Evolutionary conservation across 441 rosid species (phyloP).

Genomic region (Geranium incanum): DNA sequence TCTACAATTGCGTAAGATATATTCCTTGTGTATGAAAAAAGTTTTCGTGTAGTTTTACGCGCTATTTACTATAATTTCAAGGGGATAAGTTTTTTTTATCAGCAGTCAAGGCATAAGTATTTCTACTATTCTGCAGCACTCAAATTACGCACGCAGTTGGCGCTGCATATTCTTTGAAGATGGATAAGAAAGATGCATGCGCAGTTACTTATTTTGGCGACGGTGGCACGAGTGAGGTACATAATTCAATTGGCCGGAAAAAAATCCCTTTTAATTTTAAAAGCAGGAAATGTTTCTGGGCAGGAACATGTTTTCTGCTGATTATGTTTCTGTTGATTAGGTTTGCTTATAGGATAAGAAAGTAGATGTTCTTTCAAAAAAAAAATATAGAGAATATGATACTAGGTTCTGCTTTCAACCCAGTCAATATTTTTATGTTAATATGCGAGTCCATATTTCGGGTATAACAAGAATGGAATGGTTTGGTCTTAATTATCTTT

Average conservation of each 20-base stretch:
- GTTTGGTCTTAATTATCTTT: neutral
- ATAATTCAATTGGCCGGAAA: neutral
- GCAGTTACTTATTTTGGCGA: neutral
- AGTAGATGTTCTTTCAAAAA: neutral
- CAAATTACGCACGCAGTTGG: neutral
- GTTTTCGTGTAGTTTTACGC: neutral
- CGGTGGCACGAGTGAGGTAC: slow-evolving; percentile 3
- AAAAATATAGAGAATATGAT: neutral
- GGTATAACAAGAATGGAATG: neutral
- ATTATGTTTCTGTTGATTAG: neutral
- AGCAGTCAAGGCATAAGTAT: neutral
- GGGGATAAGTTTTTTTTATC: neutral
- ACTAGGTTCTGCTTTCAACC: neutral
- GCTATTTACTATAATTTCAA: neutral
- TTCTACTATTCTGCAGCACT: neutral
- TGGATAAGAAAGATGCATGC: neutral
- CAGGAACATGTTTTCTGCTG: neutral
- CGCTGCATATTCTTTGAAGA: neutral
- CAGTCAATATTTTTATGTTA: neutral
- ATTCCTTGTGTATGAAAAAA: neutral
- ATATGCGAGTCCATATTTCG: neutral
- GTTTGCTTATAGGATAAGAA: neutral
- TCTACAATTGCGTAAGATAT: slow-evolving; percentile 1
- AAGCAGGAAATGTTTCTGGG: neutral
- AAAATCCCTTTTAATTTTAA: neutral